phyloP scores from a whole-genome alignment of 1,284 basidiomycete species.

The Cerioporus squamosus region DNA sequence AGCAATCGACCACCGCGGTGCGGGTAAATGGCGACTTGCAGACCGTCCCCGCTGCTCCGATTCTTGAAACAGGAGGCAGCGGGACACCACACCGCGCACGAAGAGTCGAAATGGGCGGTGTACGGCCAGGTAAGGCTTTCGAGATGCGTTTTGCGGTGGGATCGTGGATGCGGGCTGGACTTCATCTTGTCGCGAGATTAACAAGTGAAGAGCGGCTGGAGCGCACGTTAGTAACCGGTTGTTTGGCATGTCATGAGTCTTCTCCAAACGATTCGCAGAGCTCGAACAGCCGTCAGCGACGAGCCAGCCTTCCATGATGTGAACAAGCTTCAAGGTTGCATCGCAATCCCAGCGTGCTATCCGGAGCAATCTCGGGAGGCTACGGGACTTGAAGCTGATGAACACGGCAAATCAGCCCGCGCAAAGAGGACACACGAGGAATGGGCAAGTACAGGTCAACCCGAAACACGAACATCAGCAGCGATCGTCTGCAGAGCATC shows the following conservation, averaged over 20 bases:
- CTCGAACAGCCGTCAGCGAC: neutral
- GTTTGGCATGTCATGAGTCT: neutral
- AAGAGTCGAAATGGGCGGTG: no score
- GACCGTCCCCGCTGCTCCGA: no score
- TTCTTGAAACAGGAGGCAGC: no score
- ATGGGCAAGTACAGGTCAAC: neutral
- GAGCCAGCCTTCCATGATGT: neutral
- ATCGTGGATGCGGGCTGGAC: constrained; percentile 14
- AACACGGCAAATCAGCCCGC: neutral
- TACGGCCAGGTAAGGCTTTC: no score
- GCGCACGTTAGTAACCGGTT: constrained; percentile 6
- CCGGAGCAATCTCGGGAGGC: no score
- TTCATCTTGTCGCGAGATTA: neutral
- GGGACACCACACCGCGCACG: no score
- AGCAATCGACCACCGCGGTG: neutral
- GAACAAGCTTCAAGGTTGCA: neutral
- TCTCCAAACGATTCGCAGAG: constrained; percentile 14
- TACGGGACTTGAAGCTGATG: no score
- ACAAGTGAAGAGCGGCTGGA: neutral
- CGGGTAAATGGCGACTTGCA: no score
- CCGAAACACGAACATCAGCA: neutral
- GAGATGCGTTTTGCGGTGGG: no score
- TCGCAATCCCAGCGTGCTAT: neutral
- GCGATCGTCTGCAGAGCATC: neutral
- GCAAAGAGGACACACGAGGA: neutral